Conservation (phyloP, 768 basidiomycete genomes). For the Leccinum ochraceum region DNA sequence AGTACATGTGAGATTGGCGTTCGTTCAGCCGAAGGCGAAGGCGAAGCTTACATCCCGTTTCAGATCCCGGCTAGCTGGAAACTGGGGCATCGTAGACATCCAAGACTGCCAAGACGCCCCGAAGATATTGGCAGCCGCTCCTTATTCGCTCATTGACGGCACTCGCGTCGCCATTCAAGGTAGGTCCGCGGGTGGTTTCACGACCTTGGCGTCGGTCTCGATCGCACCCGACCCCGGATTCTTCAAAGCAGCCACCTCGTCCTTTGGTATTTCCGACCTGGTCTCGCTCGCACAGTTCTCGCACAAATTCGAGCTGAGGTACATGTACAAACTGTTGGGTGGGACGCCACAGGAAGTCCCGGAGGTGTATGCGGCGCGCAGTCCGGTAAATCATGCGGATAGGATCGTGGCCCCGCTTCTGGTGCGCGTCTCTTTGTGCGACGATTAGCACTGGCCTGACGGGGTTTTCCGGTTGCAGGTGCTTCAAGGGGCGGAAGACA, state of each 20-base stretch:
- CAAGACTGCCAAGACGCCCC: constrained; percentile 63
- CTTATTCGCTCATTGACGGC: constrained; percentile 59
- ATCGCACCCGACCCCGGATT: constrained; percentile 40
- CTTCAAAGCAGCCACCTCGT: constrained; percentile 61
- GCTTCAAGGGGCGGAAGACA: constrained; percentile 65
- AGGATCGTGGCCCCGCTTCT: constrained; percentile 64
- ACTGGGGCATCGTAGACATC: constrained; percentile 78
- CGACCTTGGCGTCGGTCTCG: constrained; percentile 52
- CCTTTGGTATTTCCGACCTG: constrained; percentile 73
- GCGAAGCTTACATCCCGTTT: constrained; percentile 9
- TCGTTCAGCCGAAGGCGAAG: background rate
- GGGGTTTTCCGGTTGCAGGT: constrained; percentile 43
- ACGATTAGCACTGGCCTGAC: background rate
- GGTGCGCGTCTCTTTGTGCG: constrained; percentile 38
- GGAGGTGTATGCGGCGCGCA: constrained; percentile 57
- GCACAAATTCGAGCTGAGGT: constrained; percentile 71
- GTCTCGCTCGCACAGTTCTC: constrained; percentile 56
- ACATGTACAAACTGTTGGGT: constrained; percentile 64
- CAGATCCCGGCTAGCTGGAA: constrained; percentile 51
- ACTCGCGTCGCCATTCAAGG: constrained; percentile 70
- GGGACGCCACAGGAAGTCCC: constrained; percentile 54
- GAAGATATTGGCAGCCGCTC: constrained; percentile 44
- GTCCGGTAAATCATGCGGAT: constrained; percentile 62
- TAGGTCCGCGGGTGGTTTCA: constrained; percentile 73
- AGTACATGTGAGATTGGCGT: constrained; percentile 47